Conservation (phyloP, 1,284 basidiomycete genomes). For the Athelia psychrophila region DNA sequence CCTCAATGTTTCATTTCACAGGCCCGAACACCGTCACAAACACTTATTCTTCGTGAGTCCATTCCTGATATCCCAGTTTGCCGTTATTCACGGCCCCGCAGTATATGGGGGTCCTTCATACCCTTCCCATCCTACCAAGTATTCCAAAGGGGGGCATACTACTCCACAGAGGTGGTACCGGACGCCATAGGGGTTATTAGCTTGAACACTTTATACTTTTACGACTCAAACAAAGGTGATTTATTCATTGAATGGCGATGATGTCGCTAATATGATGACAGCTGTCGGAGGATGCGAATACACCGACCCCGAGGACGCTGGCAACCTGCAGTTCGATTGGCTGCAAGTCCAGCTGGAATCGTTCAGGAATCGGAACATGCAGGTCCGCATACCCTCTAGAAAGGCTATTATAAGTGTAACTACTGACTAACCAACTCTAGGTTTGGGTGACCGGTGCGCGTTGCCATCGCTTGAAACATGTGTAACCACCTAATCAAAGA, state of each 20-base stretch:
- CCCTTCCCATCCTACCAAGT: constrained; percentile 81
- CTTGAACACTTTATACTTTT: constrained; percentile 93
- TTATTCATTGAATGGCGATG: not conserved
- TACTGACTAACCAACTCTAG: constrained; percentile 20
- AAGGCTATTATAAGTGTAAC: constrained; percentile 8
- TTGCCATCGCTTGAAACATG: constrained; percentile 10
- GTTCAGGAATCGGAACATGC: constrained; percentile 76
- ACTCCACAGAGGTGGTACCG: constrained; percentile 78
- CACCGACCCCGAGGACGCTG: constrained; percentile 65
- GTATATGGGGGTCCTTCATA: constrained; percentile 84
- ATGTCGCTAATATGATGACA: constrained; percentile 15
- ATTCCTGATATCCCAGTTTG: constrained; percentile 3
- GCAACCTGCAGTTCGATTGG: constrained; percentile 88
- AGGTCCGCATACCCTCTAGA: constrained; percentile 42
- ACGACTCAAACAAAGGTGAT: constrained; percentile 87
- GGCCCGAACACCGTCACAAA: constrained; percentile 83
- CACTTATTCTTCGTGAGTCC: constrained; percentile 66
- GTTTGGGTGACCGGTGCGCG: constrained; percentile 45
- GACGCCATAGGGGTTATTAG: constrained; percentile 78
- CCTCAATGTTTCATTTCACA: constrained; percentile 19
- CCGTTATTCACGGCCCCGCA: constrained; percentile 28
- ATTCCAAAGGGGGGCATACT: constrained; percentile 86
- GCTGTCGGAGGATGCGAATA: constrained; percentile 70
- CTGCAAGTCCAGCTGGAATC: constrained; percentile 80
- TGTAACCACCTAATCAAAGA: constrained; percentile 9